These are phyloP conservation scores for Benincasa hispida DNA, from an alignment of 306 rosid species.

Conservation along the genomic window DNA sequence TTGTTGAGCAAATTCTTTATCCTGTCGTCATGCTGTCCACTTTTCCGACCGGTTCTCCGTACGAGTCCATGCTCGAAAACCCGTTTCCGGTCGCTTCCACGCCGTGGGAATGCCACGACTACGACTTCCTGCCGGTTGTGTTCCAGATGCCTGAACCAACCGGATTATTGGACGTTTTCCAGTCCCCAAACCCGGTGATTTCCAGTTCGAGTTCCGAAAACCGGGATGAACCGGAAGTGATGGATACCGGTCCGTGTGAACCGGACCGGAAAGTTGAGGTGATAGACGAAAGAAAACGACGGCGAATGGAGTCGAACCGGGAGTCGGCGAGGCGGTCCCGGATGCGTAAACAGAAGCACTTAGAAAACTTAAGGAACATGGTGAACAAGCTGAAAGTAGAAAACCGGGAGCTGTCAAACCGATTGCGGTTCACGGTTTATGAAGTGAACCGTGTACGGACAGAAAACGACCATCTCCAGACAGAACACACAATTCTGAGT, in stretches of 20 bases:
- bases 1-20: conserved; percentile 1
- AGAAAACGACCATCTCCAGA: conserved; percentile 45
- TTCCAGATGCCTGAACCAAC: conserved; percentile 18
- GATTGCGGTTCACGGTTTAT: conserved; percentile 27
- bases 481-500: conserved; percentile 35
- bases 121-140: conserved; percentile 11
- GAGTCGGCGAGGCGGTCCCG: conserved; percentile 91
- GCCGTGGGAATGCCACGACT: conserved; percentile 44
- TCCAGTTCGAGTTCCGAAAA: conserved; percentile 20
- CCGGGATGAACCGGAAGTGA: neutral
- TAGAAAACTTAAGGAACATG: conserved; percentile 72
- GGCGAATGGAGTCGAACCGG: conserved; percentile 86
- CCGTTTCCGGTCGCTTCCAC: conserved; percentile 26
- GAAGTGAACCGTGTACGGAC: conserved; percentile 30
- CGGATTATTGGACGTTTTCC: conserved; percentile 20
- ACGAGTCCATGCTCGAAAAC: conserved; percentile 25
- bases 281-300: conserved; percentile 47
- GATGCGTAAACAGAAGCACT: conserved; percentile 75
- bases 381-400: conserved; percentile 44
- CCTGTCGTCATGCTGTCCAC: conserved; percentile 45
- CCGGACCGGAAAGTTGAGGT: conserved; percentile 5
- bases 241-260: neutral
- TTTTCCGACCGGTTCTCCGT: conserved; percentile 15
- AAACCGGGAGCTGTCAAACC: conserved; percentile 57
- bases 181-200: conserved; percentile 1